phyloP scores from a whole-genome alignment of 2,329 filamentous ascomycete genomes.

The Epichloe hybrida region DNA sequence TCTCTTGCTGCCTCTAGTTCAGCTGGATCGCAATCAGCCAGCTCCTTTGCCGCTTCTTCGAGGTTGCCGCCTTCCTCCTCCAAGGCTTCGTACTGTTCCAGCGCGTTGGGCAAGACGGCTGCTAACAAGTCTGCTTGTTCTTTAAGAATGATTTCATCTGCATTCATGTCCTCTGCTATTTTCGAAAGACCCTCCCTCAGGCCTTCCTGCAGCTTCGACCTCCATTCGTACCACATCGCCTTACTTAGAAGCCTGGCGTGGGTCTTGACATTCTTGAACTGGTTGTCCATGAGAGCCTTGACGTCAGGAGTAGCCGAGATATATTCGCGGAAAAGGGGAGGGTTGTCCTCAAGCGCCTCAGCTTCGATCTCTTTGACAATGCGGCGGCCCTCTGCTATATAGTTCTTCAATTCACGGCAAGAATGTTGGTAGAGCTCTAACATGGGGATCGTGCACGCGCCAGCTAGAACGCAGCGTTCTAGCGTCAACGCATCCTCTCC shows the following conservation, averaged over 20 bases:
- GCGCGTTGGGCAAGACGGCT: slow-evolving; percentile 50
- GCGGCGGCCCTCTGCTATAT: slow-evolving; percentile 82
- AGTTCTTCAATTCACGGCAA: slow-evolving; percentile 89
- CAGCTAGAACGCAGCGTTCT: slow-evolving; percentile 72
- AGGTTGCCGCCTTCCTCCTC: slow-evolving; percentile 52
- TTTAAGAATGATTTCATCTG: slow-evolving; percentile 53
- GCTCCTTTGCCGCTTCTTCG: slow-evolving; percentile 56
- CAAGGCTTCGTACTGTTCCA: slow-evolving; percentile 47
- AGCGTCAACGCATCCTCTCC: slow-evolving; percentile 43
- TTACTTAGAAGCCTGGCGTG: slow-evolving; percentile 84
- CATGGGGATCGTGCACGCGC: slow-evolving; percentile 83
- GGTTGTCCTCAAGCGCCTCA: slow-evolving; percentile 81
- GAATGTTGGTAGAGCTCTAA: slow-evolving; percentile 92
- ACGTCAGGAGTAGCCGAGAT: slow-evolving; percentile 72
- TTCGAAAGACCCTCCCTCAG: slow-evolving; percentile 68
- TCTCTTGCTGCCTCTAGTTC: slow-evolving; percentile 64
- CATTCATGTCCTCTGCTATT: slow-evolving; percentile 63
- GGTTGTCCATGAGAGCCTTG: slow-evolving; percentile 80
- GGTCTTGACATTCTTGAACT: slow-evolving; percentile 95
- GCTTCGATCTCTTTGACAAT: slow-evolving; percentile 85
- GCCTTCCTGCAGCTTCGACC: slow-evolving; percentile 71
- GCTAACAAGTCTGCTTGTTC: slow-evolving; percentile 58
- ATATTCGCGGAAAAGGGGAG: slow-evolving; percentile 87
- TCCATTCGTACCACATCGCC: slow-evolving; percentile 97
- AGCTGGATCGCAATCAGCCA: slow-evolving; percentile 67